Base-by-base conservation (phyloP, 352 stramenopile species). In the Plasmopara halstedii region DNA sequence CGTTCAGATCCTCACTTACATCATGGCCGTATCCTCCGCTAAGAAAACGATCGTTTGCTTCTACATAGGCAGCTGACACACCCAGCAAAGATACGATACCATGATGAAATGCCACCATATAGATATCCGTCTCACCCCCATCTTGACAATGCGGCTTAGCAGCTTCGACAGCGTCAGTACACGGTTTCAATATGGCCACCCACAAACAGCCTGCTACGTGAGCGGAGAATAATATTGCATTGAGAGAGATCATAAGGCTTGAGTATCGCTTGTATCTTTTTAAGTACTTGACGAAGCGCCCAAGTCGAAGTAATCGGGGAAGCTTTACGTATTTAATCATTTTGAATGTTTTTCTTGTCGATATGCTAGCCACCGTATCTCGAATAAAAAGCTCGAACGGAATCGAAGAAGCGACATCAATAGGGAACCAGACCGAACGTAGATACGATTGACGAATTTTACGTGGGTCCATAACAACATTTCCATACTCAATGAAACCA, bases 301-400 rank as follows among this genome's bases (percentile, higher is more conserved):
- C 73, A 22, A 85, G 66, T 4, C 73, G 73, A 18, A 85, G 56
- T 13, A 85, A 42, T 1, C 69, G 58, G 1, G 73, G 73, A 14
- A 85, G 50, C 36, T 85, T 85, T 25, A 85, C 64, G 49, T 85
- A 85, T 60, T 83, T 85, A 41, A 85, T 75, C 57, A 82, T 71
- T 46, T 85, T 85, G 54, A 85, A 68, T n/a, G 67, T 79, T 44
- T 85, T 82, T 11, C 73, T 73, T 3, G 70, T 85, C 9, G 70
- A 72, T 20, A 67, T 53, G 6, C 39, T 55, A 45, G 60, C 56
- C 2, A 45, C 34, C 3, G 53, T 41, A 14, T 70, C 52, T 5
- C 60, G 62, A 22, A 83, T 42, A 32, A 85, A 64, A 22, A 73
- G 68, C 34, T 83, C 73, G 37, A 83, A 79, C 20, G 73, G 73